These are phyloP conservation scores for Corallochytrium limacisporum DNA, from an alignment of 78 protist genomes.

Conservation along the genomic window DNA sequence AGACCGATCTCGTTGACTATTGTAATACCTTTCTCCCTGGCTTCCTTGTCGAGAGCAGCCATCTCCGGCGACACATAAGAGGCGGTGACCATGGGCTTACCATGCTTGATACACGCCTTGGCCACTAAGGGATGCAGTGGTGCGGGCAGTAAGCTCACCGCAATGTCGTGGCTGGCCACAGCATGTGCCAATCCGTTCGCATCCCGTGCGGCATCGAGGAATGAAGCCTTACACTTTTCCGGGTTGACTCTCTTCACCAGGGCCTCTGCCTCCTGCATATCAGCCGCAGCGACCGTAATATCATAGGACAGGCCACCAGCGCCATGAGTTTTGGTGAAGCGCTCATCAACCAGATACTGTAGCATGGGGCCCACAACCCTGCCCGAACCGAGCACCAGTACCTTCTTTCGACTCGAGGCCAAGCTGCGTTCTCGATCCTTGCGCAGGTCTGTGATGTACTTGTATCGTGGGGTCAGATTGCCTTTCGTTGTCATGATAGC, in stretches of 20 bases:
- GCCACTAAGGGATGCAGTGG: conserved; percentile 34
- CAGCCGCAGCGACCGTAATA: no score
- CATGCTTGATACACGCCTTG: conserved; percentile 4
- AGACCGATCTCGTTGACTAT: conserved; percentile 32
- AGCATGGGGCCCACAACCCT: conserved; percentile 27
- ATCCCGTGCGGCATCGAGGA: no score
- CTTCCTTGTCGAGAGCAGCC: background rate
- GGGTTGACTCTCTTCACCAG: no score
- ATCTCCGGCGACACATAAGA: conserved; percentile 10
- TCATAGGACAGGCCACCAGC: no score
- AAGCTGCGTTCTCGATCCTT: background rate
- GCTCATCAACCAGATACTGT: conserved; percentile 18
- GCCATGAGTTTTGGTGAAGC: background rate
- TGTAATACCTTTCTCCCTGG: background rate
- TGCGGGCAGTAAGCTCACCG: conserved; percentile 41
- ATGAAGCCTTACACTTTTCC: no score
- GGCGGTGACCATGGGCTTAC: conserved; percentile 13
- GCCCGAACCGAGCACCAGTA: conserved; percentile 47
- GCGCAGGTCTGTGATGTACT: conserved; percentile 28
- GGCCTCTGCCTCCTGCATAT: no score
- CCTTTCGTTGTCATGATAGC: conserved; percentile 27
- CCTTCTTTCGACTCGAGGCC: background rate
- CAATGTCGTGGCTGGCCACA: conserved; percentile 14
- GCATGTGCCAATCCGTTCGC: background rate
- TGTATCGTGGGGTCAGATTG: conserved; percentile 10